Conservation (phyloP, 2,329 filamentous ascomycete species). For the Neoascochyta sp. region DNA sequence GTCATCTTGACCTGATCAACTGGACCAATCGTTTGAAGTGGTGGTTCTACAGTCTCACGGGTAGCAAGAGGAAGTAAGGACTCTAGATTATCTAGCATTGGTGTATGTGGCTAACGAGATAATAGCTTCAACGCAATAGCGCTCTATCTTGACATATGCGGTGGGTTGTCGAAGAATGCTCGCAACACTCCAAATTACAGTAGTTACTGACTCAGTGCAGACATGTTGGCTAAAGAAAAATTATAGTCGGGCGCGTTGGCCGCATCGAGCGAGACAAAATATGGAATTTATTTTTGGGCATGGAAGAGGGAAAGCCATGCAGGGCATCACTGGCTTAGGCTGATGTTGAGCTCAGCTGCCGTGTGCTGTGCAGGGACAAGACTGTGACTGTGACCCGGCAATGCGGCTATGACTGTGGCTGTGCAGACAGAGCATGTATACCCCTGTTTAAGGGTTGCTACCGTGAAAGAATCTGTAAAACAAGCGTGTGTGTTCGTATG, state of each 20-base stretch:
- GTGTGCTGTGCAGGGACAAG: constrained; percentile 2
- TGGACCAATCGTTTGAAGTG: constrained; percentile 62
- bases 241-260: constrained; percentile 18
- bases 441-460: too few species aligned
- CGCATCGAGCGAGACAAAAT: too few species aligned
- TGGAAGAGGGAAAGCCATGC: constrained; percentile 8
- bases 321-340: constrained; percentile 11
- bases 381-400: neutral
- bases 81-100: too few species aligned
- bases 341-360: too few species aligned
- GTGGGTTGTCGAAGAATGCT: constrained; percentile 35
- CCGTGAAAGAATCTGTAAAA: too few species aligned
- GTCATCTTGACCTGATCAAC: constrained; percentile 63
- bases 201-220: constrained; percentile 10
- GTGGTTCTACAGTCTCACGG: constrained; percentile 55
- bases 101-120: constrained; percentile 9
- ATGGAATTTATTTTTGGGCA: too few species aligned
- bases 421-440: too few species aligned
- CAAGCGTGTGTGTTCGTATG: too few species aligned
- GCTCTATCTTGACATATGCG: constrained; percentile 64
- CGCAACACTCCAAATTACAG: neutral
- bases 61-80: constrained; percentile 51
- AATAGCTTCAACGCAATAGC: constrained; percentile 60
- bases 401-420: constrained; percentile 20
- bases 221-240: constrained; percentile 40